These are phyloP conservation scores for Fusarium sp. DNA, from an alignment of 2,329 filamentous ascomycete genomes.

Conservation along the genomic window DNA sequence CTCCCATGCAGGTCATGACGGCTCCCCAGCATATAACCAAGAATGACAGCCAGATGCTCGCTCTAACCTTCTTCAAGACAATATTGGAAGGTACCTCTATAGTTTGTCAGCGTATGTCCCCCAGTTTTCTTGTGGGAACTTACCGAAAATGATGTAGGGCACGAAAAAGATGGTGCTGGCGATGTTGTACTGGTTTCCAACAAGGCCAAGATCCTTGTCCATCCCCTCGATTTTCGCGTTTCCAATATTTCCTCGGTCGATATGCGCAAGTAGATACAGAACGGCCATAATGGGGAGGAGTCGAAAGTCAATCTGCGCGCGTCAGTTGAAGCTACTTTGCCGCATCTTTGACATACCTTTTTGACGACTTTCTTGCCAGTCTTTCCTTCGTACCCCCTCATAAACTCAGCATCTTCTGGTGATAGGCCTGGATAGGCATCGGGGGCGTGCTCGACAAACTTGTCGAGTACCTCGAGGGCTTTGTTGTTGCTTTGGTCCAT, in stretches of 20 bases:
- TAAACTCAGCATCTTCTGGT: conserved; percentile 24
- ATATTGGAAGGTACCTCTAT: conserved; percentile 49
- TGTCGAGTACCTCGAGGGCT: neutral
- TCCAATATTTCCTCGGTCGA: conserved; percentile 38
- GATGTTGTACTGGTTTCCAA: conserved; percentile 64
- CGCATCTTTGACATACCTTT: neutral
- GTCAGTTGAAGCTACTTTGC: neutral
- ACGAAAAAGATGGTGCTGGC: conserved; percentile 62
- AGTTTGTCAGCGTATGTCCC: conserved; percentile 37
- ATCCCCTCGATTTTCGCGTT: conserved; percentile 44
- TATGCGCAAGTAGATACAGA: conserved; percentile 30
- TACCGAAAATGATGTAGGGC: conserved; percentile 58
- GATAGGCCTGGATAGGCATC: conserved; percentile 39
- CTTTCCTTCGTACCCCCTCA: conserved; percentile 23
- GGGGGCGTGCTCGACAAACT: neutral
- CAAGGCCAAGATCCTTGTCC: conserved; percentile 61
- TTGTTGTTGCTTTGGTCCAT: neutral
- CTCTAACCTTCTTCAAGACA: conserved; percentile 48
- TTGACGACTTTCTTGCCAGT: conserved; percentile 25
- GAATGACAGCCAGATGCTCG: conserved; percentile 49
- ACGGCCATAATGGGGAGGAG: conserved; percentile 28
- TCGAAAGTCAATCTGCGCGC: conserved; percentile 23
- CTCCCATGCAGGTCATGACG: conserved; percentile 56
- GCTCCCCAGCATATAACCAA: conserved; percentile 54
- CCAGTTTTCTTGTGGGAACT: neutral